Conservation (phyloP, 1,284 basidiomycete genomes). For the Sporisorium sorghi region DNA sequence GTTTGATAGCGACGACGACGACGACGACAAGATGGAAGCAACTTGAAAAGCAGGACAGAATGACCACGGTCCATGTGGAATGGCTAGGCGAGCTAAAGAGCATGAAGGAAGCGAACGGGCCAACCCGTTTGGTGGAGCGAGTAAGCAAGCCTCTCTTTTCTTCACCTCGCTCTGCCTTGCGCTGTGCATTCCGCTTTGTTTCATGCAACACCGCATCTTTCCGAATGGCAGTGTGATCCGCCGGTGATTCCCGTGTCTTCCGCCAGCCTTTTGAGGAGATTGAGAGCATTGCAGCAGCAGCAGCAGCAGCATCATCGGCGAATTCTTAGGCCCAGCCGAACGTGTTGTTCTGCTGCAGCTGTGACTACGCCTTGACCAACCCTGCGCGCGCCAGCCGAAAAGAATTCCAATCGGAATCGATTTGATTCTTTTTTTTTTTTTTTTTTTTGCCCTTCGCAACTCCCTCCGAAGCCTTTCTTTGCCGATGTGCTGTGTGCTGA, state of each 20-base stretch:
- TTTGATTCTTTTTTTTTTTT: too few relatives aligned
- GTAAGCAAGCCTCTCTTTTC: not conserved
- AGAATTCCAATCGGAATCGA: too few relatives aligned
- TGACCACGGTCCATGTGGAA: not conserved
- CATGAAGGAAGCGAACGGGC: conserved; percentile 30
- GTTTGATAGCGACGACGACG: not conserved
- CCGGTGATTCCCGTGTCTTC: too few relatives aligned
- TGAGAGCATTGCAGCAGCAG: too few relatives aligned
- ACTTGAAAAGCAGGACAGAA: not conserved
- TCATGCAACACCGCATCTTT: conserved; percentile 46
- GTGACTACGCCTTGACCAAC: too few relatives aligned
- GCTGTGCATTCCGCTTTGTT: not conserved
- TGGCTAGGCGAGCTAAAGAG: conserved; percentile 3
- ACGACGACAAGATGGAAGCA: not conserved
- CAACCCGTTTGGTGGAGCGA: conserved; percentile 8
- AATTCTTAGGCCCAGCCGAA: too few relatives aligned
- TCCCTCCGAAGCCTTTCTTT: too few relatives aligned
- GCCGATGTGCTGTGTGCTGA: not conserved
- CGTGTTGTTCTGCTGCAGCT: too few relatives aligned
- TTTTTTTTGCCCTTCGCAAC: too few relatives aligned
- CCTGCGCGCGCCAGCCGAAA: too few relatives aligned
- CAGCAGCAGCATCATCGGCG: too few relatives aligned
- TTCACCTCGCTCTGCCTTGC: not conserved
- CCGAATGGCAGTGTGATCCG: conserved; percentile 28
- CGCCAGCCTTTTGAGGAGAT: too few relatives aligned